Conservation (phyloP, 75 land plant genomes). For the Gnetum montanum region DNA sequence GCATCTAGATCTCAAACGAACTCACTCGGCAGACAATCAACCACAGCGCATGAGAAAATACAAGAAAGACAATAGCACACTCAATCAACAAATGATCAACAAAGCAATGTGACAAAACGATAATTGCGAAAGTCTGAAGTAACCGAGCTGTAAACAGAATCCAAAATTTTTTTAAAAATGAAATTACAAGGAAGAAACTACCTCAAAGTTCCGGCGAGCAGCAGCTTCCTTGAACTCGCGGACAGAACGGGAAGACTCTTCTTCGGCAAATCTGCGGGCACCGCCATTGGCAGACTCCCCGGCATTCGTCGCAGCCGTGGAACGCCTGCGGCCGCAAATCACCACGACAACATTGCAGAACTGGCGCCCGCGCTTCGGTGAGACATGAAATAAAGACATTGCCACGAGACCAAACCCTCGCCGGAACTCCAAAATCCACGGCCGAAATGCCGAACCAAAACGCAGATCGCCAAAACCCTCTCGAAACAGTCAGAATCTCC, state of each 20-base stretch:
- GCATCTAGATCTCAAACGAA: no score
- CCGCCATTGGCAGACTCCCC: neutral
- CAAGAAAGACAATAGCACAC: no score
- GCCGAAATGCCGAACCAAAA: neutral
- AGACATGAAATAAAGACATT: neutral
- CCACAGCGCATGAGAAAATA: no score
- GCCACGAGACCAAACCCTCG: neutral
- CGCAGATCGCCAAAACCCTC: no score
- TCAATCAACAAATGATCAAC: neutral
- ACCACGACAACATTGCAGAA: slow-evolving; percentile 2
- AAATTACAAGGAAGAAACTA: neutral
- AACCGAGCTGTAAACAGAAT: neutral
- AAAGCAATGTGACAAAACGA: neutral
- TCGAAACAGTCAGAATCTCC: no score
- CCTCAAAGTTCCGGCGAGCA: neutral
- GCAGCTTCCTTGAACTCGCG: slow-evolving; percentile 1
- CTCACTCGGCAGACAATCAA: no score
- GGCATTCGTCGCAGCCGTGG: neutral
- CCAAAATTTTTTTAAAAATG: neutral
- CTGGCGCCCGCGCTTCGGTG: slow-evolving; percentile 1
- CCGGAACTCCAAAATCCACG: slow-evolving; percentile 1
- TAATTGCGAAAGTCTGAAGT: neutral
- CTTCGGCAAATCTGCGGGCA: neutral
- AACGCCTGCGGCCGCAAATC: neutral
- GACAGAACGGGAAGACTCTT: neutral